Evolutionary conservation across 768 basidiomycete species (phyloP).

Genomic region (Naganishia vishniacii): DNA sequence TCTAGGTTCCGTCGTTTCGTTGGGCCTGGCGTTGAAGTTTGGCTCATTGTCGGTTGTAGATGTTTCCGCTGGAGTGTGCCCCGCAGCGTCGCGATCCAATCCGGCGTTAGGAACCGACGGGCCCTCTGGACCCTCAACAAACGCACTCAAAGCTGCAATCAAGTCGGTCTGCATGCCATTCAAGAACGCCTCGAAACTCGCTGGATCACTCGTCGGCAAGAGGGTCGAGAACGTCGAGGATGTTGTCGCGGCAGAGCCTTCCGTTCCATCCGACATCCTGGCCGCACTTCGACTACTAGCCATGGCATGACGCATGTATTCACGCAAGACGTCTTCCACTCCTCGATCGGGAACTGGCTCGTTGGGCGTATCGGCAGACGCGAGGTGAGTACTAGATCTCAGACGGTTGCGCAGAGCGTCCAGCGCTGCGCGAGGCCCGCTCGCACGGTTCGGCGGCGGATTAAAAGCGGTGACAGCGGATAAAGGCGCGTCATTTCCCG

Average conservation of each 20-base stretch:
- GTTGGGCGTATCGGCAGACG: background rate
- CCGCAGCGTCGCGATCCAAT: background rate
- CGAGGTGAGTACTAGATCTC: background rate
- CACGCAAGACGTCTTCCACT: conserved; percentile 15
- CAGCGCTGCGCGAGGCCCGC: conserved; percentile 11
- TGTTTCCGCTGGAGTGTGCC: background rate
- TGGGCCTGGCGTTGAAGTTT: background rate
- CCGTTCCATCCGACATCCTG: background rate
- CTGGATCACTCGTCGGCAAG: conserved; percentile 16
- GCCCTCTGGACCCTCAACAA: conserved; percentile 4
- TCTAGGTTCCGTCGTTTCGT: background rate
- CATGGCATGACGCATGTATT: conserved; percentile 26
- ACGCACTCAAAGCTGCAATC: conserved; percentile 16
- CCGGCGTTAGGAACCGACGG: background rate
- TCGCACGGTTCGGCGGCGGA: background rate
- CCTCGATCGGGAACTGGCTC: conserved; percentile 15
- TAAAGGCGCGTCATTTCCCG: background rate
- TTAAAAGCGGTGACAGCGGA: background rate
- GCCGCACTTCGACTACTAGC: background rate
- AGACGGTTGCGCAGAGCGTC: conserved; percentile 16
- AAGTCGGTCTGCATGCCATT: conserved; percentile 22
- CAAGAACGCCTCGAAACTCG: conserved; percentile 25
- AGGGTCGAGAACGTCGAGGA: conserved; percentile 2
- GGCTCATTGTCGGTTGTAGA: background rate
- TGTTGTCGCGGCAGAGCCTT: background rate